phyloP scores from a whole-genome alignment of 331 rosid genomes.

The Acacia concinna region DNA sequence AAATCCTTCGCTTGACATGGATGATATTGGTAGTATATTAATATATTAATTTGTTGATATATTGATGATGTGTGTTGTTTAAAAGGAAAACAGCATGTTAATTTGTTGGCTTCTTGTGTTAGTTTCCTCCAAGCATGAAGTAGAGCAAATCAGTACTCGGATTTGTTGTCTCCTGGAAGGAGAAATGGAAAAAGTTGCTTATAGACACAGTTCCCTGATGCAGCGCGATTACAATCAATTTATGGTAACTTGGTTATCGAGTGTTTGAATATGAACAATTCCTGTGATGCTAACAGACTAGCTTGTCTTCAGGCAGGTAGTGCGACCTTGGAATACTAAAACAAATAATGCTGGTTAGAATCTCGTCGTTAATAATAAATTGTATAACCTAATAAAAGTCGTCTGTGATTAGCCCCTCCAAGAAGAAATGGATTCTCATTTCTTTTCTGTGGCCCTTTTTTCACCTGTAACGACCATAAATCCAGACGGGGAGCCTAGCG shows the following conservation, averaged over 20 bases:
- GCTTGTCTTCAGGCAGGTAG: not conserved
- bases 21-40: not conserved
- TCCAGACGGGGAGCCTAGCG: not conserved
- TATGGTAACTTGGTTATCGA: not conserved
- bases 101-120: too few species aligned
- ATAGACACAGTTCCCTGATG: not conserved
- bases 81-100: too few species aligned
- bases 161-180: conserved; percentile 23
- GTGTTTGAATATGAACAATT: not conserved
- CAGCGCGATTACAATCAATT: not conserved
- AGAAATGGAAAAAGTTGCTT: not conserved
- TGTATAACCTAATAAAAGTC: not conserved
- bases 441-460: too few species aligned
- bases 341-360: not conserved
- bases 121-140: not conserved
- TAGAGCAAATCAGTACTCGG: not conserved
- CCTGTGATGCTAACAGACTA: not conserved
- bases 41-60: not conserved
- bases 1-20: not conserved
- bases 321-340: not conserved
- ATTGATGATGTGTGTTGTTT: not conserved
- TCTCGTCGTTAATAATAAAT: too few species aligned
- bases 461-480: not conserved
- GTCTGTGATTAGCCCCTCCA: not conserved
- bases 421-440: too few species aligned